A percentile compares a stretch with the other conserved stretches of the same genome.
These are phyloP conservation scores for Hansfordia pulvinata DNA, from an alignment of 2,329 filamentous ascomycete genomes.

Conservation along the genomic window DNA sequence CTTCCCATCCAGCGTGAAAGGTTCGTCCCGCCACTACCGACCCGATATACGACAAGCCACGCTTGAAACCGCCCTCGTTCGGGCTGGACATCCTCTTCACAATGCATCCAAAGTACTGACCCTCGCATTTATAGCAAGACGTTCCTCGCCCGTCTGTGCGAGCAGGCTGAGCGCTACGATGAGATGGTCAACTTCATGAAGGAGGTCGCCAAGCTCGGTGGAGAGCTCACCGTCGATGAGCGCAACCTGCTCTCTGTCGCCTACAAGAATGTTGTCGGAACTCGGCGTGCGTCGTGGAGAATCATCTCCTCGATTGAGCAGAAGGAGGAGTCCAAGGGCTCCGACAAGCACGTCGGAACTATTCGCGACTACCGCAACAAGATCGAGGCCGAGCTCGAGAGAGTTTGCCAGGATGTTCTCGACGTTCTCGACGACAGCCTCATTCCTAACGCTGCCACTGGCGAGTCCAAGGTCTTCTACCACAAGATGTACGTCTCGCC, in stretches of 20 bases:
- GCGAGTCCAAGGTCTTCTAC: constrained; percentile 99
- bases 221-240: constrained; percentile 85
- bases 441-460: constrained; percentile 85
- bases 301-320: constrained; percentile 98
- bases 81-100: constrained; percentile 3
- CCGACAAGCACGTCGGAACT: constrained; percentile 73
- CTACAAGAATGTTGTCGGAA: constrained; percentile 98
- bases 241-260: constrained; percentile 94
- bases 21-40: constrained; percentile 28
- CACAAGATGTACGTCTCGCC: constrained; percentile 77
- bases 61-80: constrained; percentile 3
- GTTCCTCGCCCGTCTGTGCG: constrained; percentile 98
- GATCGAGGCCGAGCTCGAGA: constrained; percentile 92
- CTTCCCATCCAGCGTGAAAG: constrained; percentile 48
- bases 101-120: constrained; percentile 19
- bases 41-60: constrained; percentile 6
- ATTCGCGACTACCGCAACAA: constrained; percentile 99
- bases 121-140: constrained; percentile 62
- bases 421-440: constrained; percentile 88
- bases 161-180: constrained; percentile 99
- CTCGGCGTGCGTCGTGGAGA: constrained; percentile 93
- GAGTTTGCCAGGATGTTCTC: constrained; percentile 96
- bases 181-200: constrained; percentile 99
- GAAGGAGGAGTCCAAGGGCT: constrained; percentile 99
- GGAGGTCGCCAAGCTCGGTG: constrained; percentile 85